Evolutionary conservation across 352 stramenopile genomes (phyloP).

Genomic region (Phytophthora sp.): DNA sequence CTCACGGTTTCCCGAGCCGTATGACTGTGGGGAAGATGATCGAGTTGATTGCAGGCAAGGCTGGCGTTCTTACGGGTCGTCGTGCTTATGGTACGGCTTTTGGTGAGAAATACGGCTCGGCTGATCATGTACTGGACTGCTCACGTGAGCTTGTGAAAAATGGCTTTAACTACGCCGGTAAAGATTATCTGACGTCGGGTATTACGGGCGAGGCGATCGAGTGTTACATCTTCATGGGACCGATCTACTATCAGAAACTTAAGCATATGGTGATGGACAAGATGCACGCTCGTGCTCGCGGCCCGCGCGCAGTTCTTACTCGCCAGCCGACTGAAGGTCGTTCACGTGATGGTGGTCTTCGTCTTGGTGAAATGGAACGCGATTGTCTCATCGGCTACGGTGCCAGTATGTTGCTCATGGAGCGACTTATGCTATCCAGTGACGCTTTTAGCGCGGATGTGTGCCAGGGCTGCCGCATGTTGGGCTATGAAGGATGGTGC

Average conservation of each 20-base stretch:
- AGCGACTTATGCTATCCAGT: slow-evolving; percentile 99
- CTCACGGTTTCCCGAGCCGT: slow-evolving; percentile 99
- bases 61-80: slow-evolving; percentile 96
- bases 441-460: slow-evolving; percentile 99
- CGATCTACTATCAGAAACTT: slow-evolving; percentile 99
- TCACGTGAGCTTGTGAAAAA: slow-evolving; percentile 95
- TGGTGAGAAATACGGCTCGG: slow-evolving; percentile 97
- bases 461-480: slow-evolving; percentile 96
- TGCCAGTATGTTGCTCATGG: slow-evolving; percentile 99
- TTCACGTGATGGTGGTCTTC: slow-evolving; percentile 97
- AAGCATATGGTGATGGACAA: slow-evolving; percentile 99
- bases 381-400: slow-evolving; percentile 99
- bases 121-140: slow-evolving; percentile 92
- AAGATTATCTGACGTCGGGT: slow-evolving; percentile 95
- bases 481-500: slow-evolving; percentile 98
- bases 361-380: slow-evolving; percentile 99
- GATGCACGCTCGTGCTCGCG: slow-evolving; percentile 97
- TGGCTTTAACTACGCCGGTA: slow-evolving; percentile 99
- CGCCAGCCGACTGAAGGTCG: slow-evolving; percentile 99
- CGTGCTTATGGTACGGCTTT: slow-evolving; percentile 99
- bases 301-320: slow-evolving; percentile 96
- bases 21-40: slow-evolving; percentile 99
- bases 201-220: slow-evolving; percentile 97
- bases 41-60: slow-evolving; percentile 98
- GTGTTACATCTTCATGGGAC: slow-evolving; percentile 99